A percentile compares a stretch with the other conserved stretches of the same genome.
Conservation (phyloP, 2,329 filamentous ascomycete genomes). For the Paecilomyces dactylethromorphus region DNA sequence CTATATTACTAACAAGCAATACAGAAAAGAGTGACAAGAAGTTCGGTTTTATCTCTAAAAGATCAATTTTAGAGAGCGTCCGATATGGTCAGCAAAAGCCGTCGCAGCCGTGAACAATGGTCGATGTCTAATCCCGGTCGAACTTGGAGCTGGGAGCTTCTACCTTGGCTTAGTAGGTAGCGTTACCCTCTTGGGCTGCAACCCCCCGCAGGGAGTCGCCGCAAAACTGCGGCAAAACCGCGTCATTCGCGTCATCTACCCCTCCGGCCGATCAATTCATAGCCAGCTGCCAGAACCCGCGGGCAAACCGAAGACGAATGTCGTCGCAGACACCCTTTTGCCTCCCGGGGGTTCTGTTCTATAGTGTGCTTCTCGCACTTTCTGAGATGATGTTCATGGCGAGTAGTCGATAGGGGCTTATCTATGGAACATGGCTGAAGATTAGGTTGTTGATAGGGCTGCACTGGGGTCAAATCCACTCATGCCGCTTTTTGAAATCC, state of each 20-base stretch:
- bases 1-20: slow-evolving; percentile 9
- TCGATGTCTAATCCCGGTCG: background rate
- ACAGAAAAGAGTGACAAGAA: background rate
- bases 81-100: background rate
- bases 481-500: background rate
- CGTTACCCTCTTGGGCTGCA: background rate
- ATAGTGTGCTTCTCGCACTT: background rate
- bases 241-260: background rate
- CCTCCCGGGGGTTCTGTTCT: background rate
- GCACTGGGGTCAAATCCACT: background rate
- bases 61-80: background rate
- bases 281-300: background rate
- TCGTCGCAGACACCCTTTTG: background rate
- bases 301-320: background rate
- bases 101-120: background rate
- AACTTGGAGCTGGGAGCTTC: background rate
- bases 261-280: background rate
- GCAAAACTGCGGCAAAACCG: background rate
- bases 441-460: background rate
- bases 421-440: background rate
- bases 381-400: background rate
- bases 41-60: background rate
- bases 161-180: too few relatives aligned
- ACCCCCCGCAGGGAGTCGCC: background rate
- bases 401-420: background rate